Conservation (phyloP, 192 early-diverging fungal species). For the Dimargaris xerosporica region DNA sequence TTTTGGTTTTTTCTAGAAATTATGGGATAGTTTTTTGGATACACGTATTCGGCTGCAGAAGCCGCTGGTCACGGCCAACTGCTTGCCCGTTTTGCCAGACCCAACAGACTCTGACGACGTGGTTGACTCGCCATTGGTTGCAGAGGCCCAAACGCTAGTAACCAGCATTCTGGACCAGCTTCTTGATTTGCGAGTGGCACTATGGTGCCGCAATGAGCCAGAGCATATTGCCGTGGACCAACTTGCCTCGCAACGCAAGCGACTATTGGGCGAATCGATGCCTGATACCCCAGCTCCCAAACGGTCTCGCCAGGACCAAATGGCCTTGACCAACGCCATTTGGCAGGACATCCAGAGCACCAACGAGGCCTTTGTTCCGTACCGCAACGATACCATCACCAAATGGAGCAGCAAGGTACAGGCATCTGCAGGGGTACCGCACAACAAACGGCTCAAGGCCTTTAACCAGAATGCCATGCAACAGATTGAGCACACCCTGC, state of each 20-base stretch:
- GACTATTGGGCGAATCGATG: neutral
- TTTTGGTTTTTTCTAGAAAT: constrained; percentile 12
- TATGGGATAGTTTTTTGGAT: constrained; percentile 77
- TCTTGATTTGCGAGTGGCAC: constrained; percentile 18
- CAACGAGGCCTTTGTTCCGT: constrained; percentile 39
- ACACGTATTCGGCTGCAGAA: constrained; percentile 80
- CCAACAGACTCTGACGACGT: constrained; percentile 13
- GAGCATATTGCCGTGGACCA: neutral
- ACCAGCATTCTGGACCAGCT: constrained; percentile 16
- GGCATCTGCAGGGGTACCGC: constrained; percentile 44
- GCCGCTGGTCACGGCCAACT: constrained; percentile 53
- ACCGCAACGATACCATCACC: constrained; percentile 72
- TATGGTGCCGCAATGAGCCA: constrained; percentile 15
- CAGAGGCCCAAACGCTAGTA: constrained; percentile 13
- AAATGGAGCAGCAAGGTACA: constrained; percentile 89
- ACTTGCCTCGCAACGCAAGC: constrained; percentile 16
- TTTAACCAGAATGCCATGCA: constrained; percentile 71
- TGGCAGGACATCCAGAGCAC: neutral
- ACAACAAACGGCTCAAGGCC: constrained; percentile 88
- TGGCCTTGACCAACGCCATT: constrained; percentile 18
- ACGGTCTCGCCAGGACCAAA: constrained; percentile 14
- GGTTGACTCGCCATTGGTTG: constrained; percentile 9
- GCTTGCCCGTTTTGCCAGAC: constrained; percentile 41
- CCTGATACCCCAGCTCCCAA: constrained; percentile 11
- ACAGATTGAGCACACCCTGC: constrained; percentile 57